Conservation (phyloP, 2,329 filamentous ascomycete species). For the Tolypocladium amazonense region DNA sequence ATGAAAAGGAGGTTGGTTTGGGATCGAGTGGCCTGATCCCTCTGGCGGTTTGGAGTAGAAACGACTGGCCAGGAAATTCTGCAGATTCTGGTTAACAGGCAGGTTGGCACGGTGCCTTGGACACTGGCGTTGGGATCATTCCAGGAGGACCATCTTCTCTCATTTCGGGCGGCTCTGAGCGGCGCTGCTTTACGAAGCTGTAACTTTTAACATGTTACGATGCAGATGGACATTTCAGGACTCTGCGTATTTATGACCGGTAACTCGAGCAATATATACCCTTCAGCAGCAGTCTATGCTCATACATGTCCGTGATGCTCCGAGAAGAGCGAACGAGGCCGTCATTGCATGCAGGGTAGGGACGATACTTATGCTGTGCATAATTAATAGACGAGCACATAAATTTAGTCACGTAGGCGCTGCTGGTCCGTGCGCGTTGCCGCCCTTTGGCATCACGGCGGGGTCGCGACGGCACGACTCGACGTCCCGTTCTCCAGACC, state of each 20-base stretch:
- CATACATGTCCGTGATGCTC: too few relatives aligned
- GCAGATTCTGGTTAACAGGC: not conserved
- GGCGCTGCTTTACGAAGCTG: not conserved
- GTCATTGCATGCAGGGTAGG: too few relatives aligned
- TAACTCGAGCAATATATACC: not conserved
- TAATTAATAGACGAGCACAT: too few relatives aligned
- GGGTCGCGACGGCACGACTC: not conserved
- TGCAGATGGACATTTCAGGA: not conserved
- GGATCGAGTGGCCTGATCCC: not conserved
- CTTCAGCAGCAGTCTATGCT: not conserved
- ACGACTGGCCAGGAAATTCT: not conserved
- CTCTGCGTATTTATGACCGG: not conserved
- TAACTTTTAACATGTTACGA: not conserved
- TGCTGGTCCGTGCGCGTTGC: slow-evolving; percentile 1
- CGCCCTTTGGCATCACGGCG: not conserved
- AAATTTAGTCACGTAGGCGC: too few relatives aligned
- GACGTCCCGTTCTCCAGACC: not conserved
- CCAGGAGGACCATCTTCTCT: not conserved
- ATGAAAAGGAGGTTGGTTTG: not conserved
- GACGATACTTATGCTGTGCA: not conserved
- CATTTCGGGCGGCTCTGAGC: not conserved
- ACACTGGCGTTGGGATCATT: not conserved
- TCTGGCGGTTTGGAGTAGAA: not conserved
- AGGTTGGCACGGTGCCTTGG: not conserved
- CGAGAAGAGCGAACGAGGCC: too few relatives aligned